Conservation (phyloP, 2,329 filamentous ascomycete genomes). For the Emergomyces africanus region DNA sequence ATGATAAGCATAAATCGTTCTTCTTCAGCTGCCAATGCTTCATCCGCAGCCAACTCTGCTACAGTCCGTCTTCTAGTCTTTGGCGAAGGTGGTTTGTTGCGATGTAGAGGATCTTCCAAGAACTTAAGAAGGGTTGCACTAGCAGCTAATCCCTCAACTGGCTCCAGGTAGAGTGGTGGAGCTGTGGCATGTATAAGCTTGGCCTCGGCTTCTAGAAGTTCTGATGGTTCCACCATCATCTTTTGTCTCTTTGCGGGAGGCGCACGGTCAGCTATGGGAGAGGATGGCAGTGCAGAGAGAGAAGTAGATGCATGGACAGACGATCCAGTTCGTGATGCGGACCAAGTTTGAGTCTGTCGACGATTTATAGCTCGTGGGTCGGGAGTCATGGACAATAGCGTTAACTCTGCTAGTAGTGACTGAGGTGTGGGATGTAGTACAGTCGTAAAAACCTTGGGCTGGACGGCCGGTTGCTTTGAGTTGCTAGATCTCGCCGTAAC, state of each 20-base stretch:
- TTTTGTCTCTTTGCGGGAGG: conserved; percentile 55
- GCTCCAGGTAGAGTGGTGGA: conserved; percentile 63
- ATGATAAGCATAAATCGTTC: conserved; percentile 88
- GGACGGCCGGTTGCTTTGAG: conserved; percentile 35
- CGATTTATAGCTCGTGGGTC: conserved; percentile 38
- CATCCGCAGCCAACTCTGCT: conserved; percentile 88
- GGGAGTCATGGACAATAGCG: conserved; percentile 62
- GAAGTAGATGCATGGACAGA: conserved; percentile 54
- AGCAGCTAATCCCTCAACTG: conserved; percentile 55
- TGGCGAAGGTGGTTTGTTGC: conserved; percentile 61
- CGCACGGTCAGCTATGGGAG: conserved; percentile 43
- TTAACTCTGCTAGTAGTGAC: conserved; percentile 61
- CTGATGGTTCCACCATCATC: conserved; percentile 63
- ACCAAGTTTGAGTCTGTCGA: conserved; percentile 32
- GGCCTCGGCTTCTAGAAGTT: conserved; percentile 63
- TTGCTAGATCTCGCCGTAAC: conserved; percentile 36
- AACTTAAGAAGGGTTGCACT: conserved; percentile 58
- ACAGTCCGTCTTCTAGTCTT: conserved; percentile 88
- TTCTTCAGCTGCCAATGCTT: conserved; percentile 76
- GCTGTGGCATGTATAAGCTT: conserved; percentile 62
- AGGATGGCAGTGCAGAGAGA: conserved; percentile 45
- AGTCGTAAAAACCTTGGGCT: conserved; percentile 56
- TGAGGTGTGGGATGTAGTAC: conserved; percentile 77
- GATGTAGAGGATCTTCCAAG: conserved; percentile 65
- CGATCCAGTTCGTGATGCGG: conserved; percentile 28